phyloP scores from a whole-genome alignment of 169 alveolate genomes.

The Amoebophrya sp. region DNA sequence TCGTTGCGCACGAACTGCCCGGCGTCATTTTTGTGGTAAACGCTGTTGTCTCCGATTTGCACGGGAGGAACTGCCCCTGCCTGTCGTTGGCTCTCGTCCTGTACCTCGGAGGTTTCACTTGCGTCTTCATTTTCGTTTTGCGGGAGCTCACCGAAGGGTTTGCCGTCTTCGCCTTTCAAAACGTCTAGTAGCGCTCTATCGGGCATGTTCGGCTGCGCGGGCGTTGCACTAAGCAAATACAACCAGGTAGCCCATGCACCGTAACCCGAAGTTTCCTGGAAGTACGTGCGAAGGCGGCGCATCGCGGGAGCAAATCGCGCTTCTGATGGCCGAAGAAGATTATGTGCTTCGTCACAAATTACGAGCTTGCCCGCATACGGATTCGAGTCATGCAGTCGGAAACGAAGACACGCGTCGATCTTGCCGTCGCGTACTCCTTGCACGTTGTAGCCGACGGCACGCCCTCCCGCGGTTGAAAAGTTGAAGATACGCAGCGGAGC shows the following conservation, averaged over 20 bases:
- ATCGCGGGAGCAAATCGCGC: not conserved
- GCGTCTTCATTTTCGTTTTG: too few relatives aligned
- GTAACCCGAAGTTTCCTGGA: not conserved
- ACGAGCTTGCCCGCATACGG: not conserved
- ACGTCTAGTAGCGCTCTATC: not conserved
- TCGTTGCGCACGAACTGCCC: conserved; percentile 15
- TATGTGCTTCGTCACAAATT: not conserved
- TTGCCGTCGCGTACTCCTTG: not conserved
- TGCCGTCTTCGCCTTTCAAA: too few relatives aligned
- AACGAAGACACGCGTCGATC: not conserved
- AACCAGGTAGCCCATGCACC: not conserved
- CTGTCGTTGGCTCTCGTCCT: not conserved
- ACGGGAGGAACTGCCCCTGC: not conserved
- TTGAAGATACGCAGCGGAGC: conserved; percentile 15
- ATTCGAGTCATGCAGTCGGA: not conserved
- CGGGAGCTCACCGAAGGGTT: too few relatives aligned
- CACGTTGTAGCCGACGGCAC: not conserved
- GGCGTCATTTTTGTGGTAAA: too few relatives aligned
- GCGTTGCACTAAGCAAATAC: not conserved
- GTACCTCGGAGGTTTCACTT: too few relatives aligned
- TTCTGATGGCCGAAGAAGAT: not conserved
- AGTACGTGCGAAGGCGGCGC: not conserved
- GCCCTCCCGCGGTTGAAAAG: not conserved
- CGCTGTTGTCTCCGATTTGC: not conserved
- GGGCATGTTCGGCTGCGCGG: not conserved